phyloP scores from a whole-genome alignment of 768 basidiomycete species.

The Porpolomopsis calyptriformis region DNA sequence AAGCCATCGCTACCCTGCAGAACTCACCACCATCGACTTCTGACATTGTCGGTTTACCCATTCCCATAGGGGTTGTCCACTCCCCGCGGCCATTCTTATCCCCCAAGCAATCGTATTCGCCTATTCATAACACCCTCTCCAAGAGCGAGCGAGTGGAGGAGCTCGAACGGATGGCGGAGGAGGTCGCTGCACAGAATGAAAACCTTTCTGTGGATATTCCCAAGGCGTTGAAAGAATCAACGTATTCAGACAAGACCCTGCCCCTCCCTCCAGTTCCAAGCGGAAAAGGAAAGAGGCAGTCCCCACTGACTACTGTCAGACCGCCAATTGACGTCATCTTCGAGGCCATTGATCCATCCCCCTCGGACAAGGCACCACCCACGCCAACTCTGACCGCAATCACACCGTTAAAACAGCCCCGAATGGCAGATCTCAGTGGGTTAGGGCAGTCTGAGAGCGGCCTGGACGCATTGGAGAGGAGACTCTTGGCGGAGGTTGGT shows the following conservation, averaged over 20 bases:
- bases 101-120: conserved; percentile 46
- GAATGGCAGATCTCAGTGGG: conserved; percentile 12
- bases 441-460: conserved; percentile 37
- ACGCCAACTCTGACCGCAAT: conserved; percentile 42
- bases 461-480: conserved; percentile 61
- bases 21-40: conserved; percentile 8
- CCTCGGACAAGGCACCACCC: conserved; percentile 33
- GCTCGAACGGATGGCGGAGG: conserved; percentile 65
- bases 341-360: conserved; percentile 8
- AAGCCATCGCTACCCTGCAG: conserved; percentile 1
- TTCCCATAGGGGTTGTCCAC: conserved; percentile 29
- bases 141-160: conserved; percentile 55
- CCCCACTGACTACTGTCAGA: conserved; percentile 11
- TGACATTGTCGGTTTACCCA: conserved; percentile 16
- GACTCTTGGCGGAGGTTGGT: conserved; percentile 62
- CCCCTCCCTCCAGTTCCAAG: conserved; percentile 48
- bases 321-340: conserved; percentile 23
- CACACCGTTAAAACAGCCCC: conserved; percentile 22
- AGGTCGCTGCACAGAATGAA: conserved; percentile 28
- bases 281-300: conserved; percentile 20
- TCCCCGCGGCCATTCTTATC: conserved; percentile 65
- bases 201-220: conserved; percentile 33
- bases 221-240: conserved; percentile 10
- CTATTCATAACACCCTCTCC: conserved; percentile 26
- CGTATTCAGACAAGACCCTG: conserved; percentile 44